Percentiles rank a stretch among this genome's conserved stretches.
phyloP scores from a whole-genome alignment of 1,284 basidiomycete genomes.

The Agaricales sp. region DNA sequence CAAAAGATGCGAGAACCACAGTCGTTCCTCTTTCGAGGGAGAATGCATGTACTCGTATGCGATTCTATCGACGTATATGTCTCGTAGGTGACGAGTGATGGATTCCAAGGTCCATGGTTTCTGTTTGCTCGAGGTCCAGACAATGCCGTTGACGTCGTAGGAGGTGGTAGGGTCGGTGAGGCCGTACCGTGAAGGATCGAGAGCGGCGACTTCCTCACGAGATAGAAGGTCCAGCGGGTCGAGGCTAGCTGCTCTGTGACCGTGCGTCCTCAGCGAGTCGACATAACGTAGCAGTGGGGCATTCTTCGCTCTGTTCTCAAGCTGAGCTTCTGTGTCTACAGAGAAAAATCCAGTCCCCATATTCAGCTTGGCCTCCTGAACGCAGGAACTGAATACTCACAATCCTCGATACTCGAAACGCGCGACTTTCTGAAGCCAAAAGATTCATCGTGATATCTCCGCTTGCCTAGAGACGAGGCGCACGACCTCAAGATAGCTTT shows the following conservation, averaged over 20 bases:
- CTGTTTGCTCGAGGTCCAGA: conserved; percentile 52
- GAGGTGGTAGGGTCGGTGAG: conserved; percentile 18
- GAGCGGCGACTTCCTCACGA: conserved; percentile 74
- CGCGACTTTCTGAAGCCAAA: conserved; percentile 69
- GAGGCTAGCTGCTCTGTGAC: conserved; percentile 72
- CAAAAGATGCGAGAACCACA: conserved; percentile 80
- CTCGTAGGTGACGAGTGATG: conserved; percentile 58
- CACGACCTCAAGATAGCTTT: not conserved
- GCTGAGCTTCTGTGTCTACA: conserved; percentile 66
- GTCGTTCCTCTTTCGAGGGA: conserved; percentile 67
- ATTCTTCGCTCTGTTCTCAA: conserved; percentile 66
- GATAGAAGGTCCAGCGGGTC: conserved; percentile 83
- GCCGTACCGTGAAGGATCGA: conserved; percentile 75
- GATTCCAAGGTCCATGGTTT: conserved; percentile 61
- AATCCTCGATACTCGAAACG: conserved; percentile 63
- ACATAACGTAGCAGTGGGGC: conserved; percentile 80
- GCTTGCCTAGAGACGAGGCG: conserved; percentile 7
- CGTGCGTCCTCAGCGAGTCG: conserved; percentile 73
- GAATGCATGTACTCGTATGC: conserved; percentile 90
- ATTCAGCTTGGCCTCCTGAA: not conserved
- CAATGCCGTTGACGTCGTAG: conserved; percentile 73
- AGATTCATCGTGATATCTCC: conserved; percentile 70
- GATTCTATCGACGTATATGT: conserved; percentile 72
- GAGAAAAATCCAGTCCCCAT: not conserved
- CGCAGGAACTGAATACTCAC: conserved; percentile 39